These are phyloP conservation scores for Chaetomium tenue DNA, from an alignment of 495 filamentous ascomycete species.

Conservation along the genomic window DNA sequence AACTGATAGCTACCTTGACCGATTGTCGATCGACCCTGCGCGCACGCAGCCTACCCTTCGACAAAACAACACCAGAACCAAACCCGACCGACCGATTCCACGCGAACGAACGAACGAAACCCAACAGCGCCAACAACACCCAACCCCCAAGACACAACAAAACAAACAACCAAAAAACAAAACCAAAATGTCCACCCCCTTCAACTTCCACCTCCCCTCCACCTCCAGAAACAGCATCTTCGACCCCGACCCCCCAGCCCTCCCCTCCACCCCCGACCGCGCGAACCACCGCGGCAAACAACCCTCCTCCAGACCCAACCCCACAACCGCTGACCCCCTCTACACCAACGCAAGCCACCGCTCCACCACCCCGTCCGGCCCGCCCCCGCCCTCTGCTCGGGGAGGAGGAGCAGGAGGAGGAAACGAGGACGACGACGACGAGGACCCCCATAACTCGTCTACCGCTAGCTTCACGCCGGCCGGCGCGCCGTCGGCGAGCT, in stretches of 20 bases:
- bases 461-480: slow-evolving; percentile 70
- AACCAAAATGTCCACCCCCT: background rate
- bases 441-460: slow-evolving; percentile 30
- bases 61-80: background rate
- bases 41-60: background rate
- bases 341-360: slow-evolving; percentile 39
- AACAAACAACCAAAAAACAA: background rate
- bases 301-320: background rate
- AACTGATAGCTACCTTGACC: background rate
- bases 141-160: background rate
- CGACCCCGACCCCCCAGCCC: background rate
- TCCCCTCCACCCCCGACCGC: slow-evolving; percentile 19
- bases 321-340: background rate
- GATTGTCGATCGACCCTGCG: background rate
- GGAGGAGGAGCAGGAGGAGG: no score
- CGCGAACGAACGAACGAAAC: slow-evolving; percentile 1
- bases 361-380: slow-evolving; percentile 76
- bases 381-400: slow-evolving; percentile 48
- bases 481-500: slow-evolving; percentile 62
- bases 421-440: slow-evolving; percentile 6
- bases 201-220: slow-evolving; percentile 16
- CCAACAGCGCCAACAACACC: background rate
- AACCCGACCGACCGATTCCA: background rate
- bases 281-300: background rate
- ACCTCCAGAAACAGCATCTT: background rate